A percentile compares a stretch with the other conserved stretches of the same genome.
Evolutionary conservation across 306 rosid species (phyloP).

Genomic region (Acacia acuminata): DNA sequence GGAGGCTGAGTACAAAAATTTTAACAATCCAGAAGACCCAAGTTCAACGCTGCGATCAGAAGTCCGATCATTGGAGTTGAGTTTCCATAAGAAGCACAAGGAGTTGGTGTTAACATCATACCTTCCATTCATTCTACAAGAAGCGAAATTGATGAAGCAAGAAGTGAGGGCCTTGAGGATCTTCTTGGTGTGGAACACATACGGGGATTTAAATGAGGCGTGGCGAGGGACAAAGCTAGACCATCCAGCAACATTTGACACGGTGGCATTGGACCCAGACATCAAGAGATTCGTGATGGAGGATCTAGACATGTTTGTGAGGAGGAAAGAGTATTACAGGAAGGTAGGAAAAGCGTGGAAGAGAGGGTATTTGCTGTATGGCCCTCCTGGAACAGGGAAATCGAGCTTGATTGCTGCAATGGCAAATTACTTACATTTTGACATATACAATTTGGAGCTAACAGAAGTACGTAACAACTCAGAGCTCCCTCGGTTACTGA

Average conservation of each 20-base stretch:
- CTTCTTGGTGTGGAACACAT: conserved; percentile 48
- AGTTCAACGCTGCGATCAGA: conserved; percentile 49
- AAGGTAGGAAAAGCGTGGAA: conserved; percentile 83
- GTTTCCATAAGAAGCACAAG: conserved; percentile 61
- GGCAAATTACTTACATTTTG: conserved; percentile 71
- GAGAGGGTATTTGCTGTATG: conserved; percentile 74
- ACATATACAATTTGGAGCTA: conserved; percentile 72
- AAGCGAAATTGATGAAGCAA: conserved; percentile 52
- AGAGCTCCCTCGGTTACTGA: conserved; percentile 48
- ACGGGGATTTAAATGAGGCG: conserved; percentile 22
- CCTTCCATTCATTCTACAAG: conserved; percentile 48
- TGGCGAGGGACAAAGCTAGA: conserved; percentile 59
- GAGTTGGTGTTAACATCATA: conserved; percentile 49
- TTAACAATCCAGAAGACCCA: conserved; percentile 35
- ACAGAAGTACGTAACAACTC: conserved; percentile 37
- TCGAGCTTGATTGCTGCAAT: conserved; percentile 81
- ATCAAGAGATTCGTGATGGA: conserved; percentile 43
- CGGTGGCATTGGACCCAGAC: conserved; percentile 57
- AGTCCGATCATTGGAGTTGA: conserved; percentile 49
- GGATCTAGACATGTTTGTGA: conserved; percentile 55
- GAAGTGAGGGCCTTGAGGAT: conserved; percentile 54
- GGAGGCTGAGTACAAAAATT: conserved; percentile 13
- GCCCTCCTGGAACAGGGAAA: conserved; percentile 88
- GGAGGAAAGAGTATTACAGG: conserved; percentile 63
- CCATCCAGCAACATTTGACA: conserved; percentile 73